phyloP scores from a whole-genome alignment of 805 yeast genomes.

The Kluyveromyces dobzhanskii region DNA sequence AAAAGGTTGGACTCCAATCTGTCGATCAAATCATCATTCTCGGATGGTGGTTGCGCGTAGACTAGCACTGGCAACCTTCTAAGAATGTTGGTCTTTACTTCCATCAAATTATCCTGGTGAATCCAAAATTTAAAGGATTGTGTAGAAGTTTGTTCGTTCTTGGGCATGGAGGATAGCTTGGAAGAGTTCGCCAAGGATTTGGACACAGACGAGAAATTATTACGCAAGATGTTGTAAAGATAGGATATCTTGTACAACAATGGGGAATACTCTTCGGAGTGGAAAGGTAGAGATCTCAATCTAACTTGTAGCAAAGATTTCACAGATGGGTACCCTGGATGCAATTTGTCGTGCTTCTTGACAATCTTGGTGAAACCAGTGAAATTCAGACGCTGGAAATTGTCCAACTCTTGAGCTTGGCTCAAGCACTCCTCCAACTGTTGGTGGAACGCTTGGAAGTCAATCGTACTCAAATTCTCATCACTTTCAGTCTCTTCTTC shows the following conservation, averaged over 20 bases:
- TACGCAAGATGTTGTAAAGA: slow-evolving; percentile 73
- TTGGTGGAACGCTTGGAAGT: slow-evolving; percentile 53
- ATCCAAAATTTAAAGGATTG: slow-evolving; percentile 88
- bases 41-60: slow-evolving; percentile 40
- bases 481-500: slow-evolving; percentile 50
- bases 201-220: slow-evolving; percentile 34
- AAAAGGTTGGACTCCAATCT: slow-evolving; percentile 20
- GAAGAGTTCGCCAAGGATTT: slow-evolving; percentile 34
- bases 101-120: slow-evolving; percentile 95
- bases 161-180: slow-evolving; percentile 27
- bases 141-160: slow-evolving; percentile 29
- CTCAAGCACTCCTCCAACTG: slow-evolving; percentile 67
- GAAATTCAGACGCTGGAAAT: slow-evolving; percentile 83
- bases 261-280: slow-evolving; percentile 92
- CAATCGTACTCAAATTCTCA: slow-evolving; percentile 34
- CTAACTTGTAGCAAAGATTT: slow-evolving; percentile 84
- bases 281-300: slow-evolving; percentile 80
- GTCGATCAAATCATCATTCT: slow-evolving; percentile 22
- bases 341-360: slow-evolving; percentile 91
- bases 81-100: slow-evolving; percentile 89
- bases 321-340: slow-evolving; percentile 73
- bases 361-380: slow-evolving; percentile 94
- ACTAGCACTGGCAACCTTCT: slow-evolving; percentile 90
- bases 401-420: slow-evolving; percentile 78
- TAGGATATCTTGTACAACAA: slow-evolving; percentile 74